Conservation (phyloP, 2,329 filamentous ascomycete genomes). For the Penicillium sp. region DNA sequence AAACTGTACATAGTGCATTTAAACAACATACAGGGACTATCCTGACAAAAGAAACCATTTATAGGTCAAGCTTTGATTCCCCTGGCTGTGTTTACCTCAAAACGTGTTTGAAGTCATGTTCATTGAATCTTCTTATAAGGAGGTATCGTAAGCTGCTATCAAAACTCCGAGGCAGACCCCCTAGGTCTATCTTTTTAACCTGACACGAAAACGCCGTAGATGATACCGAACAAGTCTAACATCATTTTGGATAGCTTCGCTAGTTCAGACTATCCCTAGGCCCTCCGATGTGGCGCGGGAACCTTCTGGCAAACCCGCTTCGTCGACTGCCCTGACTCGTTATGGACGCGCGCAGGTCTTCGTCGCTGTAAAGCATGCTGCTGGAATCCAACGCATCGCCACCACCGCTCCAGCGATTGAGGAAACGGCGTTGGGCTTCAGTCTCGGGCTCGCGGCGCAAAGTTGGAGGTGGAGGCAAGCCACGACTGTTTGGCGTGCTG, state of each 20-base stretch:
- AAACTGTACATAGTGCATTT: slow-evolving; percentile 1
- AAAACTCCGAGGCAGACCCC: background rate
- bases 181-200: background rate
- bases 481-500: slow-evolving; percentile 29
- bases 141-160: background rate
- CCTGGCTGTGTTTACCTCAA: background rate
- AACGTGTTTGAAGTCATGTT: background rate
- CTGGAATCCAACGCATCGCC: slow-evolving; percentile 28
- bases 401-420: slow-evolving; percentile 33
- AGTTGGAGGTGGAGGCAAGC: slow-evolving; percentile 27
- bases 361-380: slow-evolving; percentile 27
- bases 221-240: background rate
- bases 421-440: slow-evolving; percentile 32
- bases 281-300: slow-evolving; percentile 33
- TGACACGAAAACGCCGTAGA: background rate
- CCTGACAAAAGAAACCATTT: background rate
- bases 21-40: slow-evolving; percentile 2
- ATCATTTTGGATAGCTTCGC: background rate
- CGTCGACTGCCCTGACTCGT: slow-evolving; percentile 25
- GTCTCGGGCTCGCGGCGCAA: slow-evolving; percentile 27
- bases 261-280: slow-evolving; percentile 49
- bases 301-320: slow-evolving; percentile 29
- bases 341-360: slow-evolving; percentile 27
- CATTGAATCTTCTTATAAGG: background rate
- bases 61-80: background rate